Base-by-base conservation (phyloP, 2,329 filamentous ascomycete genomes). In the Colletotrichum musicola region DNA sequence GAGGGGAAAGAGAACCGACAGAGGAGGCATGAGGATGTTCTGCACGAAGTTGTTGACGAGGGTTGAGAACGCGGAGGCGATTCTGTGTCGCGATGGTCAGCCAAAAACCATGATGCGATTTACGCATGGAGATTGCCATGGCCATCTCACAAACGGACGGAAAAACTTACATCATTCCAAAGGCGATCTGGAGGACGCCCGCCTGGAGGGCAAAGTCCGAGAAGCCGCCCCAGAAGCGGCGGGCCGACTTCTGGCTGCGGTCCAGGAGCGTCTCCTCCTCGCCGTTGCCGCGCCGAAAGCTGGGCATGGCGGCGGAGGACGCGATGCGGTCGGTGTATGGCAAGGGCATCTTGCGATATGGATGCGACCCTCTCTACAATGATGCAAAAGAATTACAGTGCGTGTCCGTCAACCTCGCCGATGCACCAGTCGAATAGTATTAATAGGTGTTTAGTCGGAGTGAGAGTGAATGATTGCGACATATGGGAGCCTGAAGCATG, bases 161-260 rank as follows among this genome's bases (percentile, higher is more conserved):
- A 14, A 12, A 25, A 2, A 79, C 83, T 77, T 75, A 92, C 90
- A 94, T 93, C 71, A 93, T 81, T 72, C 91, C 92, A 73, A 93
- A 89, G 16, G 92, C 92, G 68, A 94, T 91, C 77, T 93, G 89
- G 27, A 94, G 84, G 55, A 93, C 91, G 73, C 93, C 93, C 66
- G 92, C 91, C 71, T 91, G 88, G 62, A 93, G 86, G 0, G 90
- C 91, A 78, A 93, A 94, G 76, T 93, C 90, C 72, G 90, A 77
- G 76, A 93, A 93, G 46, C 89, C 89, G 40, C 87, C 81, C 82
- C 87, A 90, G 64, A 88, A 80, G 68, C 83, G 82, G 70, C 82
- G 80, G 25, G 86, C 85, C 61, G 80, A 81, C 62, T 81, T 78
- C 70, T 84, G 80, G 65, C 86, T 80, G 20, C 82, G 79, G 54